These are phyloP conservation scores for Linum lewisii DNA, from an alignment of 345 rosid genomes.

Conservation along the genomic window DNA sequence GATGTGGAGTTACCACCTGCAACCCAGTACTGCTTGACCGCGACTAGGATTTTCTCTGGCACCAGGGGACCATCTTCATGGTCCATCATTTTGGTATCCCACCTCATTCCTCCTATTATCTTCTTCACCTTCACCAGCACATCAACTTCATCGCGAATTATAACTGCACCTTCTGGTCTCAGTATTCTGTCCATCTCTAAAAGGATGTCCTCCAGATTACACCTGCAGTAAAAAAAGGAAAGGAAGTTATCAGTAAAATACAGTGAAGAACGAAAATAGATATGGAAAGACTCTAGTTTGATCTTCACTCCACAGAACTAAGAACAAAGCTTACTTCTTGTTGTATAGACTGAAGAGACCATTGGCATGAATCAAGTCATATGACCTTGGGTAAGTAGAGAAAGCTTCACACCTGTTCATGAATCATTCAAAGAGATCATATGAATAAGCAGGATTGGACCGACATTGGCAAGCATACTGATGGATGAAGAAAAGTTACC, in stretches of 20 bases:
- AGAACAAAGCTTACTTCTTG: constrained; percentile 50
- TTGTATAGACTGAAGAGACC: constrained; percentile 80
- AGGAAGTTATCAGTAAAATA: not conserved
- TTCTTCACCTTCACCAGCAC: constrained; percentile 70
- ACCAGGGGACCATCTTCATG: constrained; percentile 99
- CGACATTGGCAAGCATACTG: not conserved
- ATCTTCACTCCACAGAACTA: not conserved
- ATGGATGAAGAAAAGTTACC: constrained; percentile 35
- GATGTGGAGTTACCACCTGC: constrained; percentile 53
- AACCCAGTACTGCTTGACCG: constrained; percentile 97
- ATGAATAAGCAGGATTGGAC: no score
- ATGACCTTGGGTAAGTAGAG: constrained; percentile 97
- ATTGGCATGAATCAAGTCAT: constrained; percentile 82
- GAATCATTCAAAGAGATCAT: constrained; percentile 11
- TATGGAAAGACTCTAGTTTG: no score
- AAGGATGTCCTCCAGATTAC: constrained; percentile 77
- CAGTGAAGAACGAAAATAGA: not conserved
- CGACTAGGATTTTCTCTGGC: constrained; percentile 76
- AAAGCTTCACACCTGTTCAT: constrained; percentile 86
- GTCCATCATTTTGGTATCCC: constrained; percentile 93
- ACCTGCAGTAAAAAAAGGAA: constrained; percentile 32
- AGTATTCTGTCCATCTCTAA: constrained; percentile 95
- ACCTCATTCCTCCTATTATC: constrained; percentile 74
- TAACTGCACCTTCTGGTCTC: constrained; percentile 95
- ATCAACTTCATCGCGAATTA: constrained; percentile 84